Base-by-base conservation (phyloP, 805 yeast species). In the Wickerhamiella musiphila region DNA sequence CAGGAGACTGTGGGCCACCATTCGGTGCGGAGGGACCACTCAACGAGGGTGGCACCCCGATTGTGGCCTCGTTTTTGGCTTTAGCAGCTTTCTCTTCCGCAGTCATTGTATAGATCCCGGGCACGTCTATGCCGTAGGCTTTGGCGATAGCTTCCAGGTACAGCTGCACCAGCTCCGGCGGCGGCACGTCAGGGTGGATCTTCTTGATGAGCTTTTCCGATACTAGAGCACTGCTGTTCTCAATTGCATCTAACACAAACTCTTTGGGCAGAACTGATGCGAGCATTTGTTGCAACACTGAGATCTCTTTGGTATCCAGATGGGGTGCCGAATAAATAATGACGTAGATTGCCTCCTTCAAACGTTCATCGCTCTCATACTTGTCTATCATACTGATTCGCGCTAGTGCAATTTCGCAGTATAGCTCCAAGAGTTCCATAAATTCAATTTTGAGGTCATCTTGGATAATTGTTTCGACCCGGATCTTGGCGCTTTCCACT, bases 381-480 rank as follows among this genome's bases (percentile, higher is more conserved):
- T 35, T 35, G 14, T 66, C 66, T 18, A 82, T 48, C 15, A 79
- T 58, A 11, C 73, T 65, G 9, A 77, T 66, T 35, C 94, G 60
- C 0, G 94, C 93, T 29, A 77, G 62, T 14, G 79, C 51, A 4
- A 82, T 57, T 52, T 83, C 94, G 47, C 93, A 75, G 49, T 79
- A 79, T 13, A 83, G 57, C 52, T 83, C 94, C 29, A 82, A 53
- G 28, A 69, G 68, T 51, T 83, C 94, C 33, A 82, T 56, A 16
- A 82, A 57, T 54, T 82, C 94, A 15, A 78, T 68, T 45, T 73
- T 69, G 20, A 78, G 68, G 47, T 82, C 94, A 42, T 79, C 86
- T 22, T 84, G 64, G 20, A 83, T 78, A 35, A 82, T 68, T 44
- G 78, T 77, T 49, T 82, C 94, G 3, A 79, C 86, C 31, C 93